Evolutionary conservation across 306 rosid species (phyloP).

Genomic region (Hylodesmum podocarpum): DNA sequence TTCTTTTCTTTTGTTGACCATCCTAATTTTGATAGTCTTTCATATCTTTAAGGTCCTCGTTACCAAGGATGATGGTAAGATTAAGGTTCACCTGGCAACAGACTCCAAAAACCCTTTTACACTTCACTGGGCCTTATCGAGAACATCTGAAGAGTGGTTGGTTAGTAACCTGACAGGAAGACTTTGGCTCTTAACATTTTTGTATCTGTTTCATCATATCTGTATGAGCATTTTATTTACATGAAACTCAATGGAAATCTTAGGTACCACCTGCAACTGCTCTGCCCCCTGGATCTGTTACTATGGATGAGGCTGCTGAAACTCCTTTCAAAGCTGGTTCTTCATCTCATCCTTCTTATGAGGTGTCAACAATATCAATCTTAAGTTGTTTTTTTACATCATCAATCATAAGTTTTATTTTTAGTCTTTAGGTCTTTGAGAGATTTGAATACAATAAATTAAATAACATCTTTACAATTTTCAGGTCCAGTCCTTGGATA

Average conservation of each 20-base stretch:
- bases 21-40: slow-evolving; percentile 35
- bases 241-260: slow-evolving; percentile 33
- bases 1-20: slow-evolving; percentile 11
- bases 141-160: slow-evolving; percentile 82
- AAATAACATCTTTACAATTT: slow-evolving; percentile 26
- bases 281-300: slow-evolving; percentile 74
- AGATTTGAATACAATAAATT: slow-evolving; percentile 13
- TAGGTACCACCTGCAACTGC: slow-evolving; percentile 77
- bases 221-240: slow-evolving; percentile 10
- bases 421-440: slow-evolving; percentile 33
- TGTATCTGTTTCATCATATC: slow-evolving; percentile 3
- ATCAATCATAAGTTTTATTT: slow-evolving; percentile 26
- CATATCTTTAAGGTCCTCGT: slow-evolving; percentile 62
- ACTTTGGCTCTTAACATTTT: slow-evolving; percentile 25
- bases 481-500: slow-evolving; percentile 78
- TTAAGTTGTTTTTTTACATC: no score
- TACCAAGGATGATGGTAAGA: slow-evolving; percentile 67
- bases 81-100: slow-evolving; percentile 76
- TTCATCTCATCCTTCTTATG: slow-evolving; percentile 45
- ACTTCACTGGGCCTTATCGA: slow-evolving; percentile 95
- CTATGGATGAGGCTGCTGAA: slow-evolving; percentile 55
- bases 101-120: slow-evolving; percentile 61
- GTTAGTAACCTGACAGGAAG: slow-evolving; percentile 49
- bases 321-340: slow-evolving; percentile 56
- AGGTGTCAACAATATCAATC: slow-evolving; percentile 48